Evolutionary conservation across 768 basidiomycete species (phyloP).

Genomic region (Calvatia gigantea): DNA sequence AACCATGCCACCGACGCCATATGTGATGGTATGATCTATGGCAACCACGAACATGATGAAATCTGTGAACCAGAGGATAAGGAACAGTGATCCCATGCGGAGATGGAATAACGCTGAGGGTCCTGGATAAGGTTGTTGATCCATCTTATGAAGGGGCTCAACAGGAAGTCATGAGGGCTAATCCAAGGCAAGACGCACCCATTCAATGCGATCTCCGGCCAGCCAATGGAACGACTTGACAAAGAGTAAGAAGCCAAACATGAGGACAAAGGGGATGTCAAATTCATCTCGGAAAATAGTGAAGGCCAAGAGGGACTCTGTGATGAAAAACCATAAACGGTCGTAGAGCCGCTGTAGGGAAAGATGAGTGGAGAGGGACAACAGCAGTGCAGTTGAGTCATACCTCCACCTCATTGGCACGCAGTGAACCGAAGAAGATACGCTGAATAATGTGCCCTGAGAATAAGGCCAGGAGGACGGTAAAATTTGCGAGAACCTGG

Average conservation of each 20-base stretch:
- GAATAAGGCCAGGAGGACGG: conserved; percentile 70
- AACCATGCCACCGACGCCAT: conserved; percentile 88
- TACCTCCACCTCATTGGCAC: conserved; percentile 91
- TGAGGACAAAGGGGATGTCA: conserved; percentile 85
- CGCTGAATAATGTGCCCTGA: conserved; percentile 76
- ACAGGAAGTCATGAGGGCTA: not conserved
- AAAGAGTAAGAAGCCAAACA: conserved; percentile 93
- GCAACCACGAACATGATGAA: conserved; percentile 75
- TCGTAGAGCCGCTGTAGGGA: conserved; percentile 85
- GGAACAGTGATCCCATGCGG: conserved; percentile 72
- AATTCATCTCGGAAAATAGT: conserved; percentile 98
- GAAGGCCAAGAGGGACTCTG: conserved; percentile 92
- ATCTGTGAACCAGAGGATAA: conserved; percentile 74
- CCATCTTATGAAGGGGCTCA: conserved; percentile 68
- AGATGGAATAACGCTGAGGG: conserved; percentile 82
- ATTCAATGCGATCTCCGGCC: conserved; percentile 92
- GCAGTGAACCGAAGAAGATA: conserved; percentile 87
- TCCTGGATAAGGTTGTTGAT: conserved; percentile 88
- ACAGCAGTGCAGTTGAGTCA: conserved; percentile 17
- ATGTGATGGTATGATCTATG: conserved; percentile 71
- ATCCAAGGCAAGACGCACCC: conserved; percentile 46
- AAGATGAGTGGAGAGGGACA: not conserved
- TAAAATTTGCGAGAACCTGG: conserved; percentile 90
- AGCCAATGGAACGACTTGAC: conserved; percentile 99
- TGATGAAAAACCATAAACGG: conserved; percentile 95